phyloP scores from a whole-genome alignment of 2,329 filamentous ascomycete genomes.

The Fusarium hostae region DNA sequence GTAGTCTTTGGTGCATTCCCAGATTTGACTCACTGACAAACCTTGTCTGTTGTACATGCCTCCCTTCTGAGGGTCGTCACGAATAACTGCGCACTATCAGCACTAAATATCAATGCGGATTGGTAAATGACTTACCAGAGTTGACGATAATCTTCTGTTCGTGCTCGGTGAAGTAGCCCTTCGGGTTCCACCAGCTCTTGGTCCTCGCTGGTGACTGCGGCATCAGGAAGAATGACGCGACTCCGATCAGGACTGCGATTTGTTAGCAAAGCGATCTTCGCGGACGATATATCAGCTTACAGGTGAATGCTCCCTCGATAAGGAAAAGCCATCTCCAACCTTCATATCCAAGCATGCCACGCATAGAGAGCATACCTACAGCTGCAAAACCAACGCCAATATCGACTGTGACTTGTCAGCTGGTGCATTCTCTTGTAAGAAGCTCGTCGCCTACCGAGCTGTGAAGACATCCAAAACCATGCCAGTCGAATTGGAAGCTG shows the following conservation, averaged over 20 bases:
- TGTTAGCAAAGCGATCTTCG: accelerated
- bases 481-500: not conserved
- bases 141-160: conserved; percentile 65
- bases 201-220: not conserved
- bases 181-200: not conserved
- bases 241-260: not conserved
- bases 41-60: conserved; percentile 66
- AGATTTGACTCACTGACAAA: conserved; percentile 56
- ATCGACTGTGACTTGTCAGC: not conserved
- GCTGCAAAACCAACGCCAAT: not conserved
- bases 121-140: not conserved
- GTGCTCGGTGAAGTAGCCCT: not conserved
- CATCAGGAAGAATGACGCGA: not conserved
- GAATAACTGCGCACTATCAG: conserved; percentile 45
- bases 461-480: not conserved
- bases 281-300: accelerated
- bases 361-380: conserved; percentile 62
- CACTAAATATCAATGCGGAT: not conserved
- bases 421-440: too few relatives aligned
- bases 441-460: not conserved
- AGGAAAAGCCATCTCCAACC: conserved; percentile 70
- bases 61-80: conserved; percentile 66
- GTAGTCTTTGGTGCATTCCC: conserved; percentile 60
- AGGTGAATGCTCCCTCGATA: conserved; percentile 44
- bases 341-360: conserved; percentile 61